Conservation (phyloP, 208 protist genomes). For the Acanthamoeba lugdunensis region DNA sequence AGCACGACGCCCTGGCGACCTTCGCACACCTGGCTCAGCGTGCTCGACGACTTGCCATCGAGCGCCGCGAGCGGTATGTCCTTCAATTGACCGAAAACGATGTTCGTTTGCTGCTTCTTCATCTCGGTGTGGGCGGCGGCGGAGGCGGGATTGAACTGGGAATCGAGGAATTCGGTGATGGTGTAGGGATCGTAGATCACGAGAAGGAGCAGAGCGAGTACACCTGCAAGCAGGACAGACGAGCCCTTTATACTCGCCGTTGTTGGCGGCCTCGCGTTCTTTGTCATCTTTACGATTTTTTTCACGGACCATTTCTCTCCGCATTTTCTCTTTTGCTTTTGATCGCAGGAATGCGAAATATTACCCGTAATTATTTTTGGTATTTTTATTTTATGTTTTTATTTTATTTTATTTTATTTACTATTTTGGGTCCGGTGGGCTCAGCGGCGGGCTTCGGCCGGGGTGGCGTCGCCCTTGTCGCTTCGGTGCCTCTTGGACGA, state of each 20-base stretch:
- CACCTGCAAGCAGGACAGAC: neutral
- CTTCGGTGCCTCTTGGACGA: neutral
- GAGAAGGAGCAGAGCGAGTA: neutral
- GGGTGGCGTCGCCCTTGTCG: neutral
- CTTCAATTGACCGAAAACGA: neutral
- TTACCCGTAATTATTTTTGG: neutral
- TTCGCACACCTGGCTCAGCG: neutral
- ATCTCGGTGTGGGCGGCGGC: neutral
- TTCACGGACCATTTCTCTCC: neutral
- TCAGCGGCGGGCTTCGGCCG: too few species aligned
- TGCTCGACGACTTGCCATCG: neutral
- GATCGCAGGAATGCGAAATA: neutral
- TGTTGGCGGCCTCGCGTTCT: too few species aligned
- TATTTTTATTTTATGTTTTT: neutral
- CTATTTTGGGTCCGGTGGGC: too few species aligned
- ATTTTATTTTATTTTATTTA: neutral
- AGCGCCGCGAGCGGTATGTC: neutral
- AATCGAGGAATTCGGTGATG: neutral
- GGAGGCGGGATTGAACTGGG: neutral
- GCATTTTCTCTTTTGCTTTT: neutral
- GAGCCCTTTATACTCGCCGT: neutral
- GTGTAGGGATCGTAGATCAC: neutral
- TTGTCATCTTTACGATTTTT: neutral
- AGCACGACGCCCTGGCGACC: constrained; percentile 7
- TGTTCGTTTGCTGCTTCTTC: neutral